Conservation (phyloP, 352 stramenopile species). For the Globisporangium paroecandrum region DNA sequence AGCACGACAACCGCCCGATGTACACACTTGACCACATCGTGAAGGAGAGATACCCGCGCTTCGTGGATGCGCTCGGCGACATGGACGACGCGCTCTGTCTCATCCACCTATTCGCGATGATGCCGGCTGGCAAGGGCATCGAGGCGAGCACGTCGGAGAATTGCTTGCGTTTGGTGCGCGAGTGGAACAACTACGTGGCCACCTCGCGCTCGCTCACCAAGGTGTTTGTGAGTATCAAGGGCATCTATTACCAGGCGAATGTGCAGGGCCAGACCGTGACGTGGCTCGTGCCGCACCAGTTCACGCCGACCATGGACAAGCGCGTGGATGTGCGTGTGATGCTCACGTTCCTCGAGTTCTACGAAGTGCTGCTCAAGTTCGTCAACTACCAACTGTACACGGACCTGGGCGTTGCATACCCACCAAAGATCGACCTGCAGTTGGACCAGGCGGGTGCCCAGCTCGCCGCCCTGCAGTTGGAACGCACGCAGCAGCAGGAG, state of each 20-base stretch:
- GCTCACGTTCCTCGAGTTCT: conserved; percentile 99
- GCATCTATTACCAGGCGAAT: conserved; percentile 98
- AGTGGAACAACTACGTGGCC: conserved; percentile 97
- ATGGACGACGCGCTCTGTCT: conserved; percentile 98
- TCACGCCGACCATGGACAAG: conserved; percentile 95
- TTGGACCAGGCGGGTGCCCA: conserved; percentile 74
- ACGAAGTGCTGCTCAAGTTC: conserved; percentile 98
- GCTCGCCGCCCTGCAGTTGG: conserved; percentile 64
- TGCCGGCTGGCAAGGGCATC: conserved; percentile 91
- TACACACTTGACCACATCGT: conserved; percentile 98
- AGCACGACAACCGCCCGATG: conserved; percentile 85
- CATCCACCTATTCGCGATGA: conserved; percentile 95
- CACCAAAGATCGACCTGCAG: conserved; percentile 88
- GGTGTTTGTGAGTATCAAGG: conserved; percentile 99
- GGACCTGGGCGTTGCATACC: conserved; percentile 93
- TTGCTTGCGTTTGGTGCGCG: conserved; percentile 90
- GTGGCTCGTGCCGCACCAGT: conserved; percentile 98
- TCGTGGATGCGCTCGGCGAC: conserved; percentile 96
- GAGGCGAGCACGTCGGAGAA: conserved; percentile 84
- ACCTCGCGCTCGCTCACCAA: conserved; percentile 92
- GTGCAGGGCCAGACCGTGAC: conserved; percentile 93
- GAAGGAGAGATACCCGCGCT: conserved; percentile 98
- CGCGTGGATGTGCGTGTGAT: conserved; percentile 99
- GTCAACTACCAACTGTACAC: conserved; percentile 98
- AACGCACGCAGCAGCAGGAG: conserved; percentile 42